phyloP scores from a whole-genome alignment of 2,329 filamentous ascomycete species.

The Ceratocystis diversiconidia region DNA sequence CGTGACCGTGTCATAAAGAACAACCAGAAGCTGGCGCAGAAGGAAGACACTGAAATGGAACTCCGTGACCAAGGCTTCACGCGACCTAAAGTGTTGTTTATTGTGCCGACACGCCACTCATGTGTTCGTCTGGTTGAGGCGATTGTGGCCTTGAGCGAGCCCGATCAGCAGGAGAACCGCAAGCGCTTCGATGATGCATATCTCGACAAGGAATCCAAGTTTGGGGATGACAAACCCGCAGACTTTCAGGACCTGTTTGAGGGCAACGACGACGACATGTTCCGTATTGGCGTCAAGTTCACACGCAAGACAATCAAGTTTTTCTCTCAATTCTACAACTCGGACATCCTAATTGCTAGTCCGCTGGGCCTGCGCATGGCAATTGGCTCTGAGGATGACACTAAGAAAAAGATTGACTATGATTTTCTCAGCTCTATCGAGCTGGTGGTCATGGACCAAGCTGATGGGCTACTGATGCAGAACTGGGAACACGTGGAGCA shows the following conservation, averaged over 20 bases:
- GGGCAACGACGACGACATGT: slow-evolving; percentile 95
- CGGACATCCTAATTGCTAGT: slow-evolving; percentile 85
- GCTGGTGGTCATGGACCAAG: slow-evolving; percentile 77
- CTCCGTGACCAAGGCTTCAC: slow-evolving; percentile 91
- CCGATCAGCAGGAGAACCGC: slow-evolving; percentile 88
- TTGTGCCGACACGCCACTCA: slow-evolving; percentile 77
- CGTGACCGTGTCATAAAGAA: slow-evolving; percentile 87
- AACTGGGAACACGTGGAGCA: slow-evolving; percentile 95
- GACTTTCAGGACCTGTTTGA: slow-evolving; percentile 84
- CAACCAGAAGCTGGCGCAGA: slow-evolving; percentile 60
- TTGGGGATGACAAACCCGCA: slow-evolving; percentile 60
- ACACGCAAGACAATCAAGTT: slow-evolving; percentile 91
- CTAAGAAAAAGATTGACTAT: slow-evolving; percentile 50
- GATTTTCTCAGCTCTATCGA: slow-evolving; percentile 94
- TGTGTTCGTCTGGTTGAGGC: slow-evolving; percentile 65
- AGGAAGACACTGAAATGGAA: slow-evolving; percentile 51
- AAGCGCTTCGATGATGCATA: slow-evolving; percentile 84
- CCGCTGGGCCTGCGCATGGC: slow-evolving; percentile 81
- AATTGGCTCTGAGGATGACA: slow-evolving; percentile 61
- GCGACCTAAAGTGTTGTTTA: slow-evolving; percentile 78
- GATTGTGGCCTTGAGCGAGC: slow-evolving; percentile 60
- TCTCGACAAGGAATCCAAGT: slow-evolving; percentile 47
- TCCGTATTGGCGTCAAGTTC: slow-evolving; percentile 89
- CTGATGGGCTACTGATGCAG: slow-evolving; percentile 89
- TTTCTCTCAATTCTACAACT: slow-evolving; percentile 90